Conservation (phyloP, 495 filamentous ascomycete species). For the Penicillium fimorum region DNA sequence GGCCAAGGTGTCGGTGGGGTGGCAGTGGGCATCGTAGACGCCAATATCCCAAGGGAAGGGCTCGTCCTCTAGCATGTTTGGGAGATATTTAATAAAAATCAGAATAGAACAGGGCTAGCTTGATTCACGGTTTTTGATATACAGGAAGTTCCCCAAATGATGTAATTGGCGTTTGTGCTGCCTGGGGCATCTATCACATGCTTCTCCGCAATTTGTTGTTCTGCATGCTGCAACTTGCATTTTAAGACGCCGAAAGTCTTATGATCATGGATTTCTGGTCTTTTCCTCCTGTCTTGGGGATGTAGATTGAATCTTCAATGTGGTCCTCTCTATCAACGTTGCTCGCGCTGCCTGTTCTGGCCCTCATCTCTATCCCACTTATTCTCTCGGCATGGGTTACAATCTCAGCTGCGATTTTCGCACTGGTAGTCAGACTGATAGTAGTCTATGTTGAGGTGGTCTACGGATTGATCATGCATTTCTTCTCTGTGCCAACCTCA, state of each 20-base stretch:
- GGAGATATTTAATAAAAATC: background rate
- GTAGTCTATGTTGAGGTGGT: slow-evolving; percentile 70
- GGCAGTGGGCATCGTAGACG: slow-evolving; percentile 90
- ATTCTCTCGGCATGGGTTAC: slow-evolving; percentile 68
- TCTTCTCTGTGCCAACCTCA: slow-evolving; percentile 46
- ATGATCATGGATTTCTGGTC: background rate
- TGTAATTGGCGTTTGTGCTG: slow-evolving; percentile 3
- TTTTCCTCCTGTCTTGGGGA: slow-evolving; percentile 1
- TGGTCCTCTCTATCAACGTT: slow-evolving; percentile 47
- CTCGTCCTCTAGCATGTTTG: slow-evolving; percentile 22
- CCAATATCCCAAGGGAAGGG: slow-evolving; percentile 82
- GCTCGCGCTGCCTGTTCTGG: slow-evolving; percentile 60
- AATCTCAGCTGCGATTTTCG: slow-evolving; percentile 60
- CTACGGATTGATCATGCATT: slow-evolving; percentile 56
- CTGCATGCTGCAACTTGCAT: background rate
- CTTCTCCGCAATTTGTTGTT: slow-evolving; percentile 5
- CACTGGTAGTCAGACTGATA: slow-evolving; percentile 62
- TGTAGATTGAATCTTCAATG: slow-evolving; percentile 4
- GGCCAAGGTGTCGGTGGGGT: slow-evolving; percentile 94
- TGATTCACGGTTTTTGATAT: background rate
- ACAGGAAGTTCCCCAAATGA: slow-evolving; percentile 2
- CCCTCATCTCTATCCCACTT: slow-evolving; percentile 66
- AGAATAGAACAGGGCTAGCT: background rate
- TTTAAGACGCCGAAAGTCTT: slow-evolving; percentile 1
- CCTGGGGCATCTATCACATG: slow-evolving; percentile 14